Percentiles rank a stretch among this genome's conserved stretches.
These are phyloP conservation scores for Dorcoceras hygrometricum DNA, from an alignment of 257 asterid species.

Conservation along the genomic window DNA sequence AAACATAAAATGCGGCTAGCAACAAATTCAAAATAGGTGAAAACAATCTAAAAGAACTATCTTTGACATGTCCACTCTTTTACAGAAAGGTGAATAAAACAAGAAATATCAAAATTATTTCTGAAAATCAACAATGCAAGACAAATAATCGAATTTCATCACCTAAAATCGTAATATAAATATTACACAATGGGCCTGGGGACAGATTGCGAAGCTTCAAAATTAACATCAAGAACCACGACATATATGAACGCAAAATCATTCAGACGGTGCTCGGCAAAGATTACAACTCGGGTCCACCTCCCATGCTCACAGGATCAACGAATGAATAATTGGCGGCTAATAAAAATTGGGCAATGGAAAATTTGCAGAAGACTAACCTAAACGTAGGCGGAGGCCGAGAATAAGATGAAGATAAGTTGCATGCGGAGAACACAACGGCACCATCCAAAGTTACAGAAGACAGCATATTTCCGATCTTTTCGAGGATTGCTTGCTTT, in stretches of 20 bases:
- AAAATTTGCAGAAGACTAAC: conserved; percentile 28
- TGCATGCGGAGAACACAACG: conserved; percentile 27
- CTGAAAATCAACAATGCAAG: neutral
- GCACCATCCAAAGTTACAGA: conserved; percentile 39
- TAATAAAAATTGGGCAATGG: neutral
- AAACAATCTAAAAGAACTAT: conserved; percentile 5
- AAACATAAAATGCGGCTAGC: neutral
- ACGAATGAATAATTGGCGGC: neutral
- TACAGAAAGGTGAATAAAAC: neutral
- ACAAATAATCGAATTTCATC: neutral
- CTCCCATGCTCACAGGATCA: neutral
- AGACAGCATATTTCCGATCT: conserved; percentile 36
- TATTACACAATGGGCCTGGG: no score
- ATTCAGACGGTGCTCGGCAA: neutral
- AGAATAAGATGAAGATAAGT: conserved; percentile 29
- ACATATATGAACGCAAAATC: no score
- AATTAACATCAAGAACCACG: no score
- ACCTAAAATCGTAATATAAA: conserved; percentile 1
- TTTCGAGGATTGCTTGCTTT: conserved; percentile 1
- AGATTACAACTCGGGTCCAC: neutral
- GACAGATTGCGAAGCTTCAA: no score
- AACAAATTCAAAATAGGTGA: neutral
- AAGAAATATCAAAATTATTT: neutral
- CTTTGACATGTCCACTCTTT: neutral
- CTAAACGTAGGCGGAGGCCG: conserved; percentile 38